Evolutionary conservation across 805 yeast genomes (phyloP).

Genomic region (Ogataea sp.): DNA sequence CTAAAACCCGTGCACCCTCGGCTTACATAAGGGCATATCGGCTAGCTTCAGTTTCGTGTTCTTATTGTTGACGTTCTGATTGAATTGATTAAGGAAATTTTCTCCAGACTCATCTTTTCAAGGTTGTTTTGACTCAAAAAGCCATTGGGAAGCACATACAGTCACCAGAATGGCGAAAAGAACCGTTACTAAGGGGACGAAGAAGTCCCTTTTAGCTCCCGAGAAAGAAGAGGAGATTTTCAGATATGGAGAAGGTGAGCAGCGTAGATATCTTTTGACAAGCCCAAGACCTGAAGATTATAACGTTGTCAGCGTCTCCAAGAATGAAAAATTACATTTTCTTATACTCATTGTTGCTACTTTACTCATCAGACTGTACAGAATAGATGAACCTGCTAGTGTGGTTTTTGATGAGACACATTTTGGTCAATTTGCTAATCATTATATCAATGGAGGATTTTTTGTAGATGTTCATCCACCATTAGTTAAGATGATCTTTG

Average conservation of each 20-base stretch:
- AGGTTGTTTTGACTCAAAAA: no score
- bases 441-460: conserved; percentile 58
- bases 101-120: no score
- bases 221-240: background rate
- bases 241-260: background rate
- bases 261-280: background rate
- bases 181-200: no score
- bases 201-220: no score
- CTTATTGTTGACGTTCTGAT: no score
- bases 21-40: no score
- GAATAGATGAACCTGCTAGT: conserved; percentile 55
- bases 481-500: conserved; percentile 63
- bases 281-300: background rate
- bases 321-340: conserved; percentile 12
- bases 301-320: background rate
- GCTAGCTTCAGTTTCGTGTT: no score
- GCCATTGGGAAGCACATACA: no score
- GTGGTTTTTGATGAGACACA: conserved; percentile 92
- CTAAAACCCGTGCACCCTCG: no score
- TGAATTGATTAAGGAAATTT: no score
- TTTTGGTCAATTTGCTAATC: conserved; percentile 81
- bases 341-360: conserved; percentile 27
- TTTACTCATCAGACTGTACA: conserved; percentile 45
- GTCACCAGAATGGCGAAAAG: background rate
- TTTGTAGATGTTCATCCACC: conserved; percentile 82